A percentile compares a stretch with the other conserved stretches of the same genome.
Evolutionary conservation across 768 basidiomycete genomes (phyloP).

Genomic region (Botryobasidium botryosum): DNA sequence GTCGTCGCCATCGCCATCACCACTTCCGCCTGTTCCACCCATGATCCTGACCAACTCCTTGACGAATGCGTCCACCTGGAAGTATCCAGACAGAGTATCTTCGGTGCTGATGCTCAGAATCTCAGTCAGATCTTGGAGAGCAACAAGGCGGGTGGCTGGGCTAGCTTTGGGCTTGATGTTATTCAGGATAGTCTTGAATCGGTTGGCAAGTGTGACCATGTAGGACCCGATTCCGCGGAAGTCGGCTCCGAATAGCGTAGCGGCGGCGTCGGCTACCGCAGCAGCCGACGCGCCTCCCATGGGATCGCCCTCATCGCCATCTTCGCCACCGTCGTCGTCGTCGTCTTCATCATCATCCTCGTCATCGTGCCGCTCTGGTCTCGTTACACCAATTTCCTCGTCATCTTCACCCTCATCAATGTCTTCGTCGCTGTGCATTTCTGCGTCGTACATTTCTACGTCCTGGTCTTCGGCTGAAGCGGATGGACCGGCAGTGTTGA

Average conservation of each 20-base stretch:
- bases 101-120: slow-evolving; percentile 91
- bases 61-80: slow-evolving; percentile 83
- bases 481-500: background rate
- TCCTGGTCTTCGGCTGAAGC: slow-evolving; percentile 34
- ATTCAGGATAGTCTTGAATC: slow-evolving; percentile 79
- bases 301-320: slow-evolving; percentile 15
- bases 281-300: slow-evolving; percentile 12
- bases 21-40: slow-evolving; percentile 25
- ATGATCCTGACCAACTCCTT: slow-evolving; percentile 84
- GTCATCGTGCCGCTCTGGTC: too few relatives aligned
- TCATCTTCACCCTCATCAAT: slow-evolving; percentile 15
- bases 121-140: slow-evolving; percentile 89
- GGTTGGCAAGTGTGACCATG: slow-evolving; percentile 74
- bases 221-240: slow-evolving; percentile 82
- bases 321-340: slow-evolving; percentile 11
- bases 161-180: slow-evolving; percentile 77
- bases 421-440: slow-evolving; percentile 34
- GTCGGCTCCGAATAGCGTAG: slow-evolving; percentile 36
- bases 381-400: slow-evolving; percentile 16
- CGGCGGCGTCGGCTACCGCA: slow-evolving; percentile 22
- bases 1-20: slow-evolving; percentile 14
- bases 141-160: slow-evolving; percentile 70
- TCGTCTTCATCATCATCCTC: slow-evolving; percentile 16
- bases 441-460: slow-evolving; percentile 57
- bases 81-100: slow-evolving; percentile 91